Base-by-base conservation (phyloP, 768 basidiomycete genomes). In the Strobilomyces echinocephalus region DNA sequence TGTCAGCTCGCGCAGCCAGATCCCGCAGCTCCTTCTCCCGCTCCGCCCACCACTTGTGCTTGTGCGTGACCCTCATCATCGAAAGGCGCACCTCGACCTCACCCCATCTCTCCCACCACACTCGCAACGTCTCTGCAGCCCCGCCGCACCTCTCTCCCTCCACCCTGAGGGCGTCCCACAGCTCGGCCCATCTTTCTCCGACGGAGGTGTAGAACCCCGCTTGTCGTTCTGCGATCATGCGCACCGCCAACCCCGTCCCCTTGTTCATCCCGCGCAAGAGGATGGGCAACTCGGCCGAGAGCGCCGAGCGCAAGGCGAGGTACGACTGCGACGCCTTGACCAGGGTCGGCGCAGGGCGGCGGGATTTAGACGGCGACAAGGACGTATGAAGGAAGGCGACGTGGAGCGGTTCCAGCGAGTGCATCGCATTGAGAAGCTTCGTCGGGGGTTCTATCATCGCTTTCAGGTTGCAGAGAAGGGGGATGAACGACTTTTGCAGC, bases 101-200 rank as follows among this genome's bases (percentile, higher is more conserved):
- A 12, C 65, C 73, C 81, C 83, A 91, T 15, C 90, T 73, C 36
- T 74, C 72, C 63, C 76, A 74, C 89, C 90, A 92, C 10, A 90
- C 85, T 0, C 74, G 74, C 26, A 83, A 63, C 20, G 90, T 91
- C 73, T 91, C 89, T 9, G 76, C 77, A 6, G 77, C 77, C 8
- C 82, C 84, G 1, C 78, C 82, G 56, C 84, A 84, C 72, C 79
- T 68, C 71, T 87, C 84, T 2, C 83, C 84, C 18, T 87, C 87
- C 5, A 86, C 82, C 10, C 79, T 73, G n/a, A 88, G 69, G 64
- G 85, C 87, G 55, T 91, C 87, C 90, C 90, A 92, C n/a, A 92
- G 70, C n/a, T 83, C 84, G 2, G 75, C 78, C 90, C 90, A 92
- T 28, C 78, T 73, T 46, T 81, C 80, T 40, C 79, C 74, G 7